phyloP scores from a whole-genome alignment of 2,329 filamentous ascomycete genomes.

The Lecanicillium sp. region DNA sequence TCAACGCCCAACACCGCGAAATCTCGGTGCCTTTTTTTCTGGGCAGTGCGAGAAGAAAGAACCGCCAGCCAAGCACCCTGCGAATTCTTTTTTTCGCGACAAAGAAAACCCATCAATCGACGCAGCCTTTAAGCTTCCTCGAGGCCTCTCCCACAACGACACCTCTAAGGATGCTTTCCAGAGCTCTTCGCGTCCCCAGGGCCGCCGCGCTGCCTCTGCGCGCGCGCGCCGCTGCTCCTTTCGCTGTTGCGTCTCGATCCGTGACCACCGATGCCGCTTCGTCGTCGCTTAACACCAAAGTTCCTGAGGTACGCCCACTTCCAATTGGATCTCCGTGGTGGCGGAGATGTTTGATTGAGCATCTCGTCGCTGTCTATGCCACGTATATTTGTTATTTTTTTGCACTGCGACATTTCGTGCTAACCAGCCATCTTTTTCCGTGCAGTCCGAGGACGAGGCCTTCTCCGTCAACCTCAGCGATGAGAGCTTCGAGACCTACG shows the following conservation, averaged over 20 bases:
- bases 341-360: neutral
- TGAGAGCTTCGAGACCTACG: constrained; percentile 99
- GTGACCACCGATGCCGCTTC: constrained; percentile 96
- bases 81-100: too few relatives aligned
- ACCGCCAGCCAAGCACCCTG: constrained; percentile 12
- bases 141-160: neutral
- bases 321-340: neutral
- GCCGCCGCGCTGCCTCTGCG: constrained; percentile 47
- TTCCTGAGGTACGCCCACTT: constrained; percentile 37
- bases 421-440: too few relatives aligned
- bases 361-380: constrained; percentile 13
- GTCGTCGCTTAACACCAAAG: constrained; percentile 74
- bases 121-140: neutral
- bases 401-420: too few relatives aligned
- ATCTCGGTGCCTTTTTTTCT: constrained; percentile 24
- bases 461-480: constrained; percentile 91
- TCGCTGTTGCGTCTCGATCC: constrained; percentile 52
- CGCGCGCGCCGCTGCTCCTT: constrained; percentile 35
- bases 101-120: too few relatives aligned
- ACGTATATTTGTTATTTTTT: too few relatives aligned
- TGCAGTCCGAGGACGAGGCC: constrained; percentile 82
- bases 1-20: constrained; percentile 36
- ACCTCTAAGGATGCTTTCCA: constrained; percentile 56
- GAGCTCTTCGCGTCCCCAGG: constrained; percentile 56
- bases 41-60: constrained; percentile 12